Percentiles rank a stretch among this genome's conserved stretches.
Conservation (phyloP, 257 asterid species). For the Fraxinus excelsior region DNA sequence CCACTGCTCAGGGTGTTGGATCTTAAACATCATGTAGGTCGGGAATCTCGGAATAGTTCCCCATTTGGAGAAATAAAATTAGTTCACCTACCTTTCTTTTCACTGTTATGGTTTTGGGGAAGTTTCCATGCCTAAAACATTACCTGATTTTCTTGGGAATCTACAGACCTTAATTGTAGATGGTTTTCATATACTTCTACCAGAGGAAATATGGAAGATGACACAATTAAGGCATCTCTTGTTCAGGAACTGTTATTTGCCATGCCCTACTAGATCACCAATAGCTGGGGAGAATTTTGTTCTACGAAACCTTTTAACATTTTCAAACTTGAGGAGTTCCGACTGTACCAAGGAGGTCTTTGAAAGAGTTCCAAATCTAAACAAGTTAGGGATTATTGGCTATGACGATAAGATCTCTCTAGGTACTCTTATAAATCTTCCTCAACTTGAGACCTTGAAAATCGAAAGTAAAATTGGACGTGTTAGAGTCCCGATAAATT, state of each 20-base stretch:
- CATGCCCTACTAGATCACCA: too few species aligned
- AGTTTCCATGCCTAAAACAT: background rate
- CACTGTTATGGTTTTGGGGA: background rate
- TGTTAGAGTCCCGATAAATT: background rate
- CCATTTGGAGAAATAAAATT: conserved; percentile 4
- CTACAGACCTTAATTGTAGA: conserved; percentile 7
- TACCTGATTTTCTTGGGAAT: background rate
- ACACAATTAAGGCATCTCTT: too few species aligned
- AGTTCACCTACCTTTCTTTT: conserved; percentile 13
- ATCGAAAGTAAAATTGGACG: background rate
- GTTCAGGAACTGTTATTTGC: too few species aligned
- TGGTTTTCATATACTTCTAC: background rate
- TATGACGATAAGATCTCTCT: background rate
- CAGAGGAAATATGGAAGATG: conserved; percentile 17
- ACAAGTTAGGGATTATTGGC: conserved; percentile 17
- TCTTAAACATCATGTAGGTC: background rate
- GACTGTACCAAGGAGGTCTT: background rate
- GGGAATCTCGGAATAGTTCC: too few species aligned
- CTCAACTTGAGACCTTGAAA: conserved; percentile 21
- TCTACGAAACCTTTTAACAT: conserved; percentile 13
- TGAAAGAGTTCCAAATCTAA: background rate
- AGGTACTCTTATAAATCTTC: conserved; percentile 7
- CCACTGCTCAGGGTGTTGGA: conserved; percentile 1
- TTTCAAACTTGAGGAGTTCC: background rate
- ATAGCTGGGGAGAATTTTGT: background rate